These are phyloP conservation scores for Tolypocladium tropicale DNA, from an alignment of 2,329 filamentous ascomycete species.

Conservation along the genomic window DNA sequence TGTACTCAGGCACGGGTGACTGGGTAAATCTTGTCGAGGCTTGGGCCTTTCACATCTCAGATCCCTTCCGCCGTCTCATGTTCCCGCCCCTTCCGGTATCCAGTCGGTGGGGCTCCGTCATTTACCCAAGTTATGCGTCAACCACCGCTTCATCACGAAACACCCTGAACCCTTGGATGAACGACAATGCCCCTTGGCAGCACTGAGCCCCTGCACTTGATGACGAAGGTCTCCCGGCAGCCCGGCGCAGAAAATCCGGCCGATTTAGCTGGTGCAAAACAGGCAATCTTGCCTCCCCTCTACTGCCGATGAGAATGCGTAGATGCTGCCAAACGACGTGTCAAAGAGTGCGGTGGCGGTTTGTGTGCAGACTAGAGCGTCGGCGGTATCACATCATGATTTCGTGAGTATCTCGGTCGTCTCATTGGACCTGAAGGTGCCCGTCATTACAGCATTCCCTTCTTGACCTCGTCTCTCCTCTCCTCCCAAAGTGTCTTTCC, in stretches of 20 bases:
- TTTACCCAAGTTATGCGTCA: background rate
- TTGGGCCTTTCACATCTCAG: background rate
- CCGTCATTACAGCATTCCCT: constrained; percentile 69
- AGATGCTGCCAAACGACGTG: background rate
- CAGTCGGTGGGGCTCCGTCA: background rate
- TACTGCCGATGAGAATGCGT: background rate
- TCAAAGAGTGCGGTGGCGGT: background rate
- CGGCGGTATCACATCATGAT: background rate
- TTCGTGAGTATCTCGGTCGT: background rate
- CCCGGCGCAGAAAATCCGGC: background rate
- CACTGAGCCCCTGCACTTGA: background rate
- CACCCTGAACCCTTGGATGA: background rate
- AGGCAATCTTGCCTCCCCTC: background rate
- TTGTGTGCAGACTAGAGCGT: background rate
- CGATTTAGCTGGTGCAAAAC: background rate
- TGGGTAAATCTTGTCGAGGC: background rate
- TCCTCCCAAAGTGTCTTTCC: constrained; percentile 99
- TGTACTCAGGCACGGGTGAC: background rate
- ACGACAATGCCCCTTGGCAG: background rate
- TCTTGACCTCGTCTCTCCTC: constrained; percentile 75
- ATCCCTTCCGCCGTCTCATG: background rate
- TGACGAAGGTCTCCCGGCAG: background rate
- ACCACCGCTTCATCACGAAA: background rate
- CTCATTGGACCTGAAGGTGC: background rate
- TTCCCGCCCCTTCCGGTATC: background rate